Base-by-base conservation (phyloP, 768 basidiomycete genomes). In the Amanita pseudoporphyria region DNA sequence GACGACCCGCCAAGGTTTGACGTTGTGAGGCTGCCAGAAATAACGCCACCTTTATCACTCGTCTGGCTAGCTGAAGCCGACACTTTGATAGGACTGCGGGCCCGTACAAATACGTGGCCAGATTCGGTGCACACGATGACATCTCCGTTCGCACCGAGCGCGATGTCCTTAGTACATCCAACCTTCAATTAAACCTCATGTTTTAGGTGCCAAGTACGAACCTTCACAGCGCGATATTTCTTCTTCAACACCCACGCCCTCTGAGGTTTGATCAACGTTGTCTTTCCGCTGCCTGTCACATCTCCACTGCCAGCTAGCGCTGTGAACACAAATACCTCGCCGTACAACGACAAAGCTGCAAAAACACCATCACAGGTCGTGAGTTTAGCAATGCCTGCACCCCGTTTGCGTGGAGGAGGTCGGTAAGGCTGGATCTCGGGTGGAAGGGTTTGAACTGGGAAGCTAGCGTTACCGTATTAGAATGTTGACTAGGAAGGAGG, bases 81-180 rank as follows among this genome's bases (percentile, higher is more conserved):
- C 2, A 21, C 41, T 9, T 62, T 60, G 52, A 65, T 69, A 5
- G 63, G 53, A 51, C 68, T 79, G 22, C 90, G 77, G 16, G 81
- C 73, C 19, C 93, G 84, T 19, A 94, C 74, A 60, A 86, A 97
- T 28, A 95, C 93, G 57, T 97, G 93, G 0, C 95, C 95, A 3
- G 95, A 94, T 54, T 87, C 81, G 1, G 95, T 98, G 66, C 90
- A 96, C 40, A 98, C 76, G 60, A 96, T 84, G 59, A 96, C 78
- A 13, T 85, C 79, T 3, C 93, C 90, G 54, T 96, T 92, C 1
- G 81, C 71, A 16, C 91, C 90, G 12, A 97, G 71, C 0, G 91
- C 92, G 7, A 95, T 86, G 57, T 98, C 95, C 82, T 86, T 56
- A 1, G 3, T 3, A 31, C 9, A 14, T 26, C n/a, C n/a, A n/a